Evolutionary conservation across 352 stramenopile genomes (phyloP), one percentile per base, ranked within the genome.

Genomic region (Stramenopiles sp.): DNA sequence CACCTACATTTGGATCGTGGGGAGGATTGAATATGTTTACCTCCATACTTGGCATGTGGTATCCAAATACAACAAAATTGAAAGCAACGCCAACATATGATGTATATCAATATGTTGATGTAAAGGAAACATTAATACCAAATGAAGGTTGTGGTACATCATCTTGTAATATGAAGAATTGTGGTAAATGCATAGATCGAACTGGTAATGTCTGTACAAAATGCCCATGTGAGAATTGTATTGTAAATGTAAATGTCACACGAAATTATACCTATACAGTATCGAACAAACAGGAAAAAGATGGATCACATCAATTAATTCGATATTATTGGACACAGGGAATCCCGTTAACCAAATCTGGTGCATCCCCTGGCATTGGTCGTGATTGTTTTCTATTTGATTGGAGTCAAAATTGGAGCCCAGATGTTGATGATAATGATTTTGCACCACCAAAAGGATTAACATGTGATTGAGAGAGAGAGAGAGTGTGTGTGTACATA

Each of bases 391-490:
- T 69, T 27, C 20, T 69, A 20, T 69, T 69, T 69, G 53, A 69
- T 69, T 69, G 53, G 53, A 69, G 53, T 69, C 53, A 69, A 69
- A 27, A 69, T 69, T 69, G 53, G 53, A 69, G 20, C 53, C 27
- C 53, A 69, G 27, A 69, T 23, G 53, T 69, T 20, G 53, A 69
- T 23, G 53, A 69, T 69, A 27, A 27, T 69, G 53, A 69, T 27
- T 69, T 69, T 69, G 53, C 53, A 23, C 53, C 53, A 69, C 53
- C 53, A 69, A 69, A 69, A 69, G 53, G 53, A 69, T 23, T 69
- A 20, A 69, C 20, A 69, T 69, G 53, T 69, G n/a, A n/a, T n/a
- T n/a, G n/a, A n/a, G n/a, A n/a, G n/a, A n/a, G n/a, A n/a, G n/a
- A n/a, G n/a, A n/a, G n/a, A n/a, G n/a, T n/a, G n/a, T n/a, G n/a